Evolutionary conservation across 164 flowering plant species (phyloP), one percentile per base, ranked within the genome.

Genomic region (Stephania cephalantha): DNA sequence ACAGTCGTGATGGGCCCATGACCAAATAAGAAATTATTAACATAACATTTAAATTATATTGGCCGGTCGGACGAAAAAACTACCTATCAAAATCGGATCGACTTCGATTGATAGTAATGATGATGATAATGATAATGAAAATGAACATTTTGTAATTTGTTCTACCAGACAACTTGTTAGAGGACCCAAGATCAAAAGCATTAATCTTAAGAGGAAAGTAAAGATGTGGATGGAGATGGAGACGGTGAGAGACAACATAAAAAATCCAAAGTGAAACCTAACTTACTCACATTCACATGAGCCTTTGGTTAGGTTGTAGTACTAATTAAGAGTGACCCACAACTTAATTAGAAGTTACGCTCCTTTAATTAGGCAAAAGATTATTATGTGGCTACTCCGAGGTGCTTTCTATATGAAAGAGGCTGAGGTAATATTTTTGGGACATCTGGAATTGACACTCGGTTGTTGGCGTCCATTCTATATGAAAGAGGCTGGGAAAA

Each of bases 191-290:
- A 25, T 5, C 25, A 0, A 35, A 64, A 66, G 12, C 44, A 29
- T 29, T 9, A 29, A 66, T 66, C 69, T 66, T 25, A 30, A 25
- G 35, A 9, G 15, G 44, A 66, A 66, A 66, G 42, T 5, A 66
- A 25, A 30, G 69, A 66, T 66, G 44, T 35, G 25, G 69, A 66
- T 66, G 44, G 69, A 66, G 69, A 66, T 66, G 44, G 69, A 66
- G 69, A 66, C 25, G 8, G 69, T 66, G 42, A 25, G 9, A 66
- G 13, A 66, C 17, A 66, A 9, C 17, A 66, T 66, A 30, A 66
- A 30, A 66, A 30, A 66, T 44, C 55, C 55, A 70, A 20, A 71
- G 31, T 35, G 12, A 71, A 17, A 61, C 66, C 66, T 61, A 61
- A 61, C 66, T 12, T 13, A 53, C 18, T 25, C 25, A 25, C 25